Base-by-base conservation (phyloP, 129 eudicot genomes). In the Silybum marianum region DNA sequence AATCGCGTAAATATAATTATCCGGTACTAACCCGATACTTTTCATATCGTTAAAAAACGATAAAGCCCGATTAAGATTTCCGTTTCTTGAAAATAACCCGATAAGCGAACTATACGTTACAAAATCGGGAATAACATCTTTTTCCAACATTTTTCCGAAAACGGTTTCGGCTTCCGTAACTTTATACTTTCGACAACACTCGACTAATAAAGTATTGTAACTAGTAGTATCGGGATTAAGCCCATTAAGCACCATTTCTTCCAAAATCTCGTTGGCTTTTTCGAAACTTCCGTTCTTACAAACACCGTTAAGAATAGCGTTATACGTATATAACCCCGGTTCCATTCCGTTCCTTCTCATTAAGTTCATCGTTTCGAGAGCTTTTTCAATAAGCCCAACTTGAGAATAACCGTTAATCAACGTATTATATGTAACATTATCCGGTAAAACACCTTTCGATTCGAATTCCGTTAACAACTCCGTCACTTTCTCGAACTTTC, bases 391-490 rank as follows among this genome's bases (percentile, higher is more conserved):
- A 71, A 63, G 63, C 14, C 97, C 97, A 46, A 80, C 89, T 48
- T 83, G 85, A 83, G 86, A 88, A 84, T 84, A 84, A 42, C 92
- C 95, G 63, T 76, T 91, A 67, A 94, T 79, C 71, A 94, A 80
- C 22, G 98, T 94, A 85, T 91, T 91, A 75, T 91, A 94, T 0
- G 95, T 94, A 87, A 91, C 97, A 24, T 75, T 82, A 88, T 94
- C 97, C 13, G 95, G 84, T 40, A 40, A 84, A 46, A 94, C 73
- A 30, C 97, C 98, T 48, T 87, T 88, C 60, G 28, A 32, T 75
- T 88, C 92, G 85, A 91, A 87, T 69, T 87, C 95, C 39, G 12
- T 4, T 72, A 91, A 72, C 63, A 90, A 87, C 24, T 25, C 11
- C 65, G 67, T 76, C 3, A 80, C 91, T 6, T 81, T 77, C 36